Conservation (phyloP, 73 alveolate species). For the Vitrella brassicaformis region DNA sequence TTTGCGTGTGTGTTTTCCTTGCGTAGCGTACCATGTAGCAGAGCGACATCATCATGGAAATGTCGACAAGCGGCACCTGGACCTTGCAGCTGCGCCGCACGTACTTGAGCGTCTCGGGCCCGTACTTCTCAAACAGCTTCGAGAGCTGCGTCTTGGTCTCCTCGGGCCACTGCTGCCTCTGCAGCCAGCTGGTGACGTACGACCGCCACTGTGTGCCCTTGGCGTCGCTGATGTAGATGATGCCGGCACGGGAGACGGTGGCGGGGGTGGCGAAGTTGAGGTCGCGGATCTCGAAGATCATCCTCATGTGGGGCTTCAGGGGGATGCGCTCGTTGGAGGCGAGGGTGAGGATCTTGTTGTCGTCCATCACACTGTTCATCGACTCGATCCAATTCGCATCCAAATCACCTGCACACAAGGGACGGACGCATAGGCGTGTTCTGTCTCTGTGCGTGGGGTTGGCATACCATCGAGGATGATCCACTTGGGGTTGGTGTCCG, state of each 20-base stretch:
- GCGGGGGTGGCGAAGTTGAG: constrained; percentile 99
- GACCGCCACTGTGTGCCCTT: constrained; percentile 83
- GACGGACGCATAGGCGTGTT: too few relatives aligned
- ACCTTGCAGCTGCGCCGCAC: constrained; percentile 58
- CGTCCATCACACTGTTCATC: constrained; percentile 99
- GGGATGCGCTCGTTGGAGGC: constrained; percentile 99
- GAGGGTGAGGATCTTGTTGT: constrained; percentile 71
- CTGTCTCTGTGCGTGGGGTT: too few relatives aligned
- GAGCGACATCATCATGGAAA: constrained; percentile 63
- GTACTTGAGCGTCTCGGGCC: constrained; percentile 46
- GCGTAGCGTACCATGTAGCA: constrained; percentile 59
- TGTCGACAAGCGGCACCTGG: constrained; percentile 73
- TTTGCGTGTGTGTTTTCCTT: not conserved
- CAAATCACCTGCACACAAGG: constrained; percentile 95
- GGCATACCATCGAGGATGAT: constrained; percentile 81
- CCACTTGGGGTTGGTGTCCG: constrained; percentile 97
- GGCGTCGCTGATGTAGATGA: constrained; percentile 38
- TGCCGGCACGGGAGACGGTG: constrained; percentile 94
- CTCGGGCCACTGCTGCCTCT: constrained; percentile 43
- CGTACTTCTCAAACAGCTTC: constrained; percentile 55
- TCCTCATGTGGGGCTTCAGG: constrained; percentile 98
- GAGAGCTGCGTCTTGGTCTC: constrained; percentile 43
- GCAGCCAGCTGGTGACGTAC: constrained; percentile 77
- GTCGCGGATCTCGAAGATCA: constrained; percentile 99
- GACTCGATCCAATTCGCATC: constrained; percentile 99